Conservation (phyloP, 2,329 filamentous ascomycete genomes). For the Fusarium burgessii region DNA sequence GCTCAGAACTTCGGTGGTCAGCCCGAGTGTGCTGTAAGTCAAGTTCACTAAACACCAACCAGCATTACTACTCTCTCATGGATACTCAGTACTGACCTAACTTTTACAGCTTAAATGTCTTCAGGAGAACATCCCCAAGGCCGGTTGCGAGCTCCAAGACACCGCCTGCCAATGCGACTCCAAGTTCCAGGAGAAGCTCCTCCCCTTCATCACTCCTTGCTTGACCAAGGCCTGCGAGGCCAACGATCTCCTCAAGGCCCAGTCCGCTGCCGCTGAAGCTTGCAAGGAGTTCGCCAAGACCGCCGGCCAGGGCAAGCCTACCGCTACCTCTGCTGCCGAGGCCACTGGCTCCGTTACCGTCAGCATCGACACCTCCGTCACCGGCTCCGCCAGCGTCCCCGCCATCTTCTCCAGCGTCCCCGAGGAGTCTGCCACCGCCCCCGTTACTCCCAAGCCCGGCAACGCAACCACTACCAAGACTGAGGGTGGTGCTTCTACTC, state of each 20-base stretch:
- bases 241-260: slow-evolving; percentile 49
- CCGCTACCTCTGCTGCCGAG: slow-evolving; percentile 13
- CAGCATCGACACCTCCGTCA: slow-evolving; percentile 27
- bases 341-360: slow-evolving; percentile 19
- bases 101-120: slow-evolving; percentile 52
- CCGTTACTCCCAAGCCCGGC: slow-evolving; percentile 22
- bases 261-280: slow-evolving; percentile 47
- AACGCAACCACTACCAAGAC: slow-evolving; percentile 29
- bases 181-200: slow-evolving; percentile 49
- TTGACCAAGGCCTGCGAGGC: slow-evolving; percentile 51
- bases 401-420: slow-evolving; percentile 34
- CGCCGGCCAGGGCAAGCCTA: slow-evolving; percentile 18
- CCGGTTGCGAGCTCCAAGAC: slow-evolving; percentile 54
- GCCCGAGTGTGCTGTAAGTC: slow-evolving; percentile 57
- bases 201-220: slow-evolving; percentile 48
- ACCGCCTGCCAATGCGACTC: slow-evolving; percentile 56
- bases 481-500: slow-evolving; percentile 3
- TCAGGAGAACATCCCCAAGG: slow-evolving; percentile 49
- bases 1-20: slow-evolving; percentile 54
- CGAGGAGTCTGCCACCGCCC: slow-evolving; percentile 12
- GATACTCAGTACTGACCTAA: background rate
- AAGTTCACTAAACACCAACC: background rate
- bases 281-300: slow-evolving; percentile 46
- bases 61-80: background rate
- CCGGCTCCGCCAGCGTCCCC: slow-evolving; percentile 24